Evolutionary conservation across 495 filamentous ascomycete species (phyloP), one percentile per base, ranked within the genome.

Genomic region (Paragyromitra xinjiangensis): DNA sequence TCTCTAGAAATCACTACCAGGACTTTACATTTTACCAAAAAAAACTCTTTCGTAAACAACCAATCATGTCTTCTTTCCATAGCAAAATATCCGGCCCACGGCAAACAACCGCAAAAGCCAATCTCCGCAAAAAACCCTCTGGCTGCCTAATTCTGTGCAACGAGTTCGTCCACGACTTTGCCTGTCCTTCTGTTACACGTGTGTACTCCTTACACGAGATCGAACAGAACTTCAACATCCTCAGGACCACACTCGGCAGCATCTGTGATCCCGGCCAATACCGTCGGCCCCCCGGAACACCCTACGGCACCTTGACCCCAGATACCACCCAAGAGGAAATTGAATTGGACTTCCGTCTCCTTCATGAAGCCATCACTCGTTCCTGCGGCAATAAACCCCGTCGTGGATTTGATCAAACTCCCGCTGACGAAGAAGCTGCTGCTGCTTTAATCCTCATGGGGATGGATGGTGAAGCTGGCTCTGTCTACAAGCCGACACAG

Each of bases 361-460:
- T 69, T 22, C 67, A 61, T 29, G 53, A 44, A 48, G 67, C 67
- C 3, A 69, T 69, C 14, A 34, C 6, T 3, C 67, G 53, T 45
- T 44, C 67, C 24, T 69, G 67, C 14, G 37, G n/a, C 4, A 48
- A 6, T 14, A 26, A 12, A 24, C 9, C 11, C 19, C 12, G 16
- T 0, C 48, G 50, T 6, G 65, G 50, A 44, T 29, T 48, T 3
- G n/a, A 51, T 51, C 53, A 19, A 6, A n/a, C 22, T 14, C 19
- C 53, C 16, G 14, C 34, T 3, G 59, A 44, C 40, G 67, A 69
- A 37, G 53, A 69, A 37, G 67, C 40, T 29, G 26, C 24, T 3
- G 51, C 67, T 3, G 67, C 67, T 24, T 42, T 69, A 44, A 59
- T 69, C 24, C 67, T 69, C 40, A 59, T 69, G 53, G 19, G 53